phyloP scores from a whole-genome alignment of 163 green algal species.

The Picocystis sp. region DNA sequence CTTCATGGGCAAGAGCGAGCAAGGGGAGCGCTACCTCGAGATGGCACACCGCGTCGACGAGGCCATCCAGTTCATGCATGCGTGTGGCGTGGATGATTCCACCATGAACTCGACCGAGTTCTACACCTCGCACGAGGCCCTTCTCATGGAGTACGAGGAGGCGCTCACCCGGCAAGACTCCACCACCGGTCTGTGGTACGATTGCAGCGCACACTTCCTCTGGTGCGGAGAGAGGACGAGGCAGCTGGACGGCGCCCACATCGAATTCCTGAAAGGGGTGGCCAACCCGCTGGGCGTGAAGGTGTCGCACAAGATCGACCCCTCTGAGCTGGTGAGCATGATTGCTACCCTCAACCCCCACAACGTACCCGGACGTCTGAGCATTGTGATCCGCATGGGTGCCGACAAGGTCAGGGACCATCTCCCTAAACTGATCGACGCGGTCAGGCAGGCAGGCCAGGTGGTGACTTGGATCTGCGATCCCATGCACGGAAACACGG shows the following conservation, averaged over 20 bases:
- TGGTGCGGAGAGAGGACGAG: constrained; percentile 95
- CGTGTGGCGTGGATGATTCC: constrained; percentile 64
- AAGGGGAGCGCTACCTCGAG: constrained; percentile 69
- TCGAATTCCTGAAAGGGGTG: constrained; percentile 91
- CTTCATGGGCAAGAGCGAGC: constrained; percentile 66
- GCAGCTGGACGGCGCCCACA: constrained; percentile 88
- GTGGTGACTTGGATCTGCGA: constrained; percentile 93
- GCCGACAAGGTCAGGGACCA: constrained; percentile 60
- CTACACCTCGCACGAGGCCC: constrained; percentile 88
- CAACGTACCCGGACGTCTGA: constrained; percentile 81
- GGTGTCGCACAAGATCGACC: constrained; percentile 82
- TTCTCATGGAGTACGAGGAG: constrained; percentile 90
- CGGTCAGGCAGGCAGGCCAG: constrained; percentile 37
- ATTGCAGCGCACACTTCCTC: constrained; percentile 89
- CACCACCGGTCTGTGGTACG: constrained; percentile 42
- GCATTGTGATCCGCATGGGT: constrained; percentile 93
- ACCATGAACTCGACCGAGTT: constrained; percentile 93
- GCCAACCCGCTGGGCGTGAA: constrained; percentile 93
- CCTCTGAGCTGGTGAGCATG: constrained; percentile 68
- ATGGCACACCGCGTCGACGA: constrained; percentile 85
- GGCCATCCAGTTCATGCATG: constrained; percentile 87
- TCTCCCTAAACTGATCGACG: constrained; percentile 64
- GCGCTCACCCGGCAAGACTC: constrained; percentile 53
- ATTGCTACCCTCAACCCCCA: constrained; percentile 78
- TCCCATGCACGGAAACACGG: constrained; percentile 99